Evolutionary conservation across 2,329 filamentous ascomycete genomes (phyloP), one percentile per base, ranked within the genome.

Genomic region (Nemania serpens): DNA sequence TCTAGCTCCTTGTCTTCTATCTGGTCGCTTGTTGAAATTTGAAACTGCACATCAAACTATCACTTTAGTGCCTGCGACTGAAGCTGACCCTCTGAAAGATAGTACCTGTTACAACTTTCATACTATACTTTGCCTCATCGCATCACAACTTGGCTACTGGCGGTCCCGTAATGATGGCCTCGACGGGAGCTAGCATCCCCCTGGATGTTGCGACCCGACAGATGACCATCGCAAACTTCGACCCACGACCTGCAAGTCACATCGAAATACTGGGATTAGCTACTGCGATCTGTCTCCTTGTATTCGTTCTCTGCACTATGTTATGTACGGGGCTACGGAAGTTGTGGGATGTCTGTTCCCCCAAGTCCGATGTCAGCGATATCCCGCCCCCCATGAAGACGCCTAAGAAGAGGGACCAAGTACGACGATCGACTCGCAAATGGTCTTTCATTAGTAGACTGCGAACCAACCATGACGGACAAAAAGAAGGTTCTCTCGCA

Each of bases 231-330:
- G 3, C 41, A 43, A 56, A 7, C 6, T 39, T 55, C 46, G 22
- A 50, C 5, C 22, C 47, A 18, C 45, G 36, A 37, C 60, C 63
- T 12, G 63, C 63, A 5, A 55, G 51, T n/a, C 17, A 25, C 13
- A 36, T 58, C 36, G 63, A 65, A 42, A 47, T 65, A 12, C 29
- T 63, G 37, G 63, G 57, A 41, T 58, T 63, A 11, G 60, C 57
- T 18, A 58, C 57, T 3, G 50, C 63, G 17, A 65, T 57, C 12
- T 63, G 54, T 33, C 50, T 63, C 42, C 60, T 65, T 12, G 60
- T 50, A 17, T 42, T 56, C 7, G 58, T 63, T 50, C 50, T 63
- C 36, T 60, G 45, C 20, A 10, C 25, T 18, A 29, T 61, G 54
- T 15, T 65, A 15, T 65, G 29, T 34, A 45, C 39, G 3, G 50